Base-by-base conservation (phyloP, 2,329 filamentous ascomycete species). In the Fusarium neocosmosporiellum region DNA sequence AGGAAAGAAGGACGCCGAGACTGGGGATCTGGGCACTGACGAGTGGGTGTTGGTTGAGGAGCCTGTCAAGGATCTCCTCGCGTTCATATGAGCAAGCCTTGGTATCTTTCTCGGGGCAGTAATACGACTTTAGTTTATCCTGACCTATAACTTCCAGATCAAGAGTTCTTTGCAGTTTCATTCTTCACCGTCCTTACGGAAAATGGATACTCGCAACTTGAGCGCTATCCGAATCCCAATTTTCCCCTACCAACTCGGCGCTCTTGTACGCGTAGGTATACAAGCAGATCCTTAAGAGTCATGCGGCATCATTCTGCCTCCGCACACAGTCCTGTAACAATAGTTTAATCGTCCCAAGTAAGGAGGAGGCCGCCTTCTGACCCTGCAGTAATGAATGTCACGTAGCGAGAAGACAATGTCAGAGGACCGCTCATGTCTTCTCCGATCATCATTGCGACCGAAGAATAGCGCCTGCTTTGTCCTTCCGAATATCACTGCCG, bases 21-120 rank as follows among this genome's bases (percentile, higher is more conserved):
- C 9, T 14, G 20, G 37, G 11, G 14, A 53, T 1, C 18, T 16
- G 18, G 53, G 39, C 10, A 7, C 8, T 13, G 41, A 27, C 16
- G 58, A 58, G 13, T 76, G 74, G 74, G 64, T 73, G 13, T 9
- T 72, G 27, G 59, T 77, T 36, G 65, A 71, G 5, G 31, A 36
- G 9, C 53, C 53, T 7, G 53, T 57, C 9, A 58, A 58, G 22
- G 54, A 29, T 39, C 54, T 58, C 16, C 54, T 58, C 14, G 54
- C 54, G 8, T 58, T 58, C 13, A 37, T 58, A 27, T 58, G 36
- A 58, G n/a, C 16, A 37, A 24, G 18, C 2, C 20, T 54, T 18
- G 7, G 3, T 7, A 29, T n/a, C 24, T 29, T 50, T 50, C 5
- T 27, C 8, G 7, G 2, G 10, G 14, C 14, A 27, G 14, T 10